Percentiles rank a stretch among this genome's conserved stretches.
Evolutionary conservation across 805 yeast species (phyloP).

Genomic region (Naumovozyma baii): DNA sequence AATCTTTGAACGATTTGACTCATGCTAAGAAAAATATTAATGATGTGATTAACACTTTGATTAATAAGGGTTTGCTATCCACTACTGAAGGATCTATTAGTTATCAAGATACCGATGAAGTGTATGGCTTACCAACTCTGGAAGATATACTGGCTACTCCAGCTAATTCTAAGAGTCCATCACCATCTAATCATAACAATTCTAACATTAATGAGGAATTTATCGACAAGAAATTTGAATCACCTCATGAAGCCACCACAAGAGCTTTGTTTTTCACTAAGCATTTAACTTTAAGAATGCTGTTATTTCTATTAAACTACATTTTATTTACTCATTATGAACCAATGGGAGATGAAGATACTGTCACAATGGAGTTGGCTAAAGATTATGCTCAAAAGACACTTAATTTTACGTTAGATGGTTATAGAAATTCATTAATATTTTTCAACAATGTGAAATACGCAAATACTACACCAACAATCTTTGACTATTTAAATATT

Average conservation of each 20-base stretch:
- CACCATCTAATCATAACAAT: slow-evolving; percentile 3
- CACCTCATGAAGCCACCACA: slow-evolving; percentile 34
- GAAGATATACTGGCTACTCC: slow-evolving; percentile 16
- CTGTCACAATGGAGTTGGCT: slow-evolving; percentile 28
- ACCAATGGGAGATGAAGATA: slow-evolving; percentile 32
- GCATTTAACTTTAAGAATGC: slow-evolving; percentile 37
- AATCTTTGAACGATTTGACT: slow-evolving; percentile 28
- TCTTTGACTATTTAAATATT: slow-evolving; percentile 35
- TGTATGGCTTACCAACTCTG: slow-evolving; percentile 26
- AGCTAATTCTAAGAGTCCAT: slow-evolving; percentile 4
- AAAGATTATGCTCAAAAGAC: slow-evolving; percentile 36
- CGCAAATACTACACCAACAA: slow-evolving; percentile 27
- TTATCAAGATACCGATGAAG: slow-evolving; percentile 25
- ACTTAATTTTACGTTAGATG: slow-evolving; percentile 35
- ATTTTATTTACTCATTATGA: slow-evolving; percentile 38
- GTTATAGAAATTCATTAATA: slow-evolving; percentile 34
- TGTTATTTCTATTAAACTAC: slow-evolving; percentile 43
- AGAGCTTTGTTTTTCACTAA: slow-evolving; percentile 33
- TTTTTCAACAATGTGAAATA: slow-evolving; percentile 32
- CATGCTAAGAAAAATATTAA: slow-evolving; percentile 25
- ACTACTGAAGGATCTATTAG: slow-evolving; percentile 25
- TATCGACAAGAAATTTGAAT: slow-evolving; percentile 27
- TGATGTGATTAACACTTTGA: slow-evolving; percentile 21
- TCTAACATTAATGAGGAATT: slow-evolving; percentile 3
- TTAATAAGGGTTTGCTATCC: slow-evolving; percentile 23